Percentiles rank a stretch among this genome's conserved stretches.
Conservation (phyloP, 495 filamentous ascomycete genomes). For the Choiromyces venosus region DNA sequence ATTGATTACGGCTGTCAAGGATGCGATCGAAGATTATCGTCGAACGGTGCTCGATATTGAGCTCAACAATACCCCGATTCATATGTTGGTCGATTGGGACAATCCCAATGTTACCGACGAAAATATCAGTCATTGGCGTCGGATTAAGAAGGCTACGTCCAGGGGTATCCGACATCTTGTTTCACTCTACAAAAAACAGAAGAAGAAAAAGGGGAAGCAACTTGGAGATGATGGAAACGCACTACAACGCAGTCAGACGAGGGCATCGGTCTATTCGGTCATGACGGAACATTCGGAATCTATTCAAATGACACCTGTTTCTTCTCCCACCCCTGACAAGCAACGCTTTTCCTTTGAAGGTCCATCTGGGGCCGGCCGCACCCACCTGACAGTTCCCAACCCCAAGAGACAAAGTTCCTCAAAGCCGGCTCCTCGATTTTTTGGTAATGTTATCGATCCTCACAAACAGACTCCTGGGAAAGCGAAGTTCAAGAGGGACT, state of each 20-base stretch:
- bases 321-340: conserved; percentile 65
- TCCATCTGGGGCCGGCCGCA: conserved; percentile 23
- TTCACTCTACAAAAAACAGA: conserved; percentile 36
- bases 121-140: conserved; percentile 78
- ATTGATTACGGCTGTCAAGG: conserved; percentile 84
- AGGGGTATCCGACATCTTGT: conserved; percentile 42
- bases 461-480: conserved; percentile 51
- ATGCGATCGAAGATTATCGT: conserved; percentile 96
- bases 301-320: conserved; percentile 95
- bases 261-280: conserved; percentile 41
- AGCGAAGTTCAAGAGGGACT: conserved; percentile 81
- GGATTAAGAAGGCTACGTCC: conserved; percentile 83
- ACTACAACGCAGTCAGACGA: conserved; percentile 36
- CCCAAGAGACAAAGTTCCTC: conserved; percentile 43
- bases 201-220: conserved; percentile 45
- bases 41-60: conserved; percentile 87
- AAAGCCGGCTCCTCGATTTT: conserved; percentile 46
- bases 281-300: conserved; percentile 42
- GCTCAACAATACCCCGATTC: conserved; percentile 92
- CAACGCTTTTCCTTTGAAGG: conserved; percentile 40
- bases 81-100: conserved; percentile 77
- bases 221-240: conserved; percentile 19
- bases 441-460: conserved; percentile 62
- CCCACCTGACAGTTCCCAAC: conserved; percentile 40
- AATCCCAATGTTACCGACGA: conserved; percentile 93